Percentiles rank a stretch among this genome's conserved stretches.
phyloP scores from a whole-genome alignment of 2,329 filamentous ascomycete species.

The Aspergillus versicolor region DNA sequence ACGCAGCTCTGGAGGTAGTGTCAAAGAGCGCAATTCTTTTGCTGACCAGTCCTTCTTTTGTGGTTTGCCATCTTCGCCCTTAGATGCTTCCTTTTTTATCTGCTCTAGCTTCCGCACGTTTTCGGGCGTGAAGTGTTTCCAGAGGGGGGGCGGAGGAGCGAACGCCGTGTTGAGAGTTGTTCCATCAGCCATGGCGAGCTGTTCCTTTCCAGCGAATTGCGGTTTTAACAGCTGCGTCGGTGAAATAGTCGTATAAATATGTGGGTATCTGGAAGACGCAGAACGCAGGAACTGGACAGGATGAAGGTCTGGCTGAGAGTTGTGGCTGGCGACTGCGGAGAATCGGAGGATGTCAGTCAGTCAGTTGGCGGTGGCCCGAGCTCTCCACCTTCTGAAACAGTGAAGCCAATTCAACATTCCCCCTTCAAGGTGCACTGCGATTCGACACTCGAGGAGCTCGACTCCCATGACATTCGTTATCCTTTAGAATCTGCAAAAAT shows the following conservation, averaged over 20 bases:
- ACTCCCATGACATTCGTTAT: slow-evolving; percentile 12
- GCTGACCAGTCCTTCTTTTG: slow-evolving; percentile 35
- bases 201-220: not conserved
- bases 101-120: slow-evolving; percentile 64
- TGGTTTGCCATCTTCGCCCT: slow-evolving; percentile 28
- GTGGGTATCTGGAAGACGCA: not conserved
- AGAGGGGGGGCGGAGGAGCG: slow-evolving; percentile 86
- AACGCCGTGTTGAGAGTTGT: slow-evolving; percentile 62
- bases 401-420: not conserved
- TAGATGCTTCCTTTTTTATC: slow-evolving; percentile 43
- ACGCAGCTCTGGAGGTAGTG: slow-evolving; percentile 68
- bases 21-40: slow-evolving; percentile 34
- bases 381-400: not conserved
- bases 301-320: not conserved
- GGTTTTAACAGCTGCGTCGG: not conserved
- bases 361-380: slow-evolving; percentile 19
- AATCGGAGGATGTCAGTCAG: slow-evolving; percentile 4
- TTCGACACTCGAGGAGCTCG: slow-evolving; percentile 5
- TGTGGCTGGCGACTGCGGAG: slow-evolving; percentile 15
- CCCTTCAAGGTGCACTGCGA: too few relatives aligned
- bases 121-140: slow-evolving; percentile 77
- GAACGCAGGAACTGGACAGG: not conserved
- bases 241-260: not conserved
- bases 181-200: slow-evolving; percentile 59
- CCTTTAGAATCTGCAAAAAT: slow-evolving; percentile 18